A percentile compares a stretch with the other conserved stretches of the same genome.
Conservation (phyloP, 164 flowering plant species). For the Saururus chinensis region DNA sequence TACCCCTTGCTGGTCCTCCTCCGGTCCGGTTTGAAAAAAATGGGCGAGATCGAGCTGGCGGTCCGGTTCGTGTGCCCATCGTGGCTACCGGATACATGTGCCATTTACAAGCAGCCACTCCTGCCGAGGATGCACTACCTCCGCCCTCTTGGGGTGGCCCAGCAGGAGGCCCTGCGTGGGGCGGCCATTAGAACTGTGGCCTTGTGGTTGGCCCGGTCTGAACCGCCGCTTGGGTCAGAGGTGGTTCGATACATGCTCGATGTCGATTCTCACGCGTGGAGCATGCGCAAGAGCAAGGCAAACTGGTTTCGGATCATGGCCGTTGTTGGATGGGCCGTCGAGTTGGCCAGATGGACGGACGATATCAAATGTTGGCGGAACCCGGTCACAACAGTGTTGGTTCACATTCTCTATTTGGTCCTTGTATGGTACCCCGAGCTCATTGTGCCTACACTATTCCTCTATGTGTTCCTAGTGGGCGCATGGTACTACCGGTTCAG, state of each 20-base stretch:
- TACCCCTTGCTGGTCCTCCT: constrained; percentile 63
- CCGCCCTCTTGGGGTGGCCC: constrained; percentile 83
- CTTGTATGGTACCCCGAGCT: constrained; percentile 98
- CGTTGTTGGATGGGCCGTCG: constrained; percentile 69
- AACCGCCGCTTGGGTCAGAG: constrained; percentile 85
- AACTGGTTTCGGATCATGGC: constrained; percentile 90
- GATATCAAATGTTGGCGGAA: constrained; percentile 76
- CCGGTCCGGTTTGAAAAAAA: constrained; percentile 70
- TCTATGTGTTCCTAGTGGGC: constrained; percentile 70
- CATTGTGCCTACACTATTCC: constrained; percentile 73
- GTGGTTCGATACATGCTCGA: constrained; percentile 91
- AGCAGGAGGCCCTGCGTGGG: constrained; percentile 75
- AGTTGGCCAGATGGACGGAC: constrained; percentile 69
- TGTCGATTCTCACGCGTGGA: constrained; percentile 85
- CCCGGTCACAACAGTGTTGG: constrained; percentile 63
- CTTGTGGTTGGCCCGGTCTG: constrained; percentile 64
- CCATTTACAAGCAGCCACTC: constrained; percentile 71
- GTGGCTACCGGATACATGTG: constrained; percentile 62
- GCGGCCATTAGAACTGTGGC: constrained; percentile 80
- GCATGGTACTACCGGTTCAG: constrained; percentile 84
- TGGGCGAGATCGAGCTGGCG: constrained; percentile 94
- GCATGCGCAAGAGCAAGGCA: constrained; percentile 86
- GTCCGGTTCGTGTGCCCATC: constrained; percentile 74
- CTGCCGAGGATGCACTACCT: constrained; percentile 87
- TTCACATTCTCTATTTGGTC: constrained; percentile 72